Conservation (phyloP, 2,329 filamentous ascomycete genomes). For the Penicillium sp. region DNA sequence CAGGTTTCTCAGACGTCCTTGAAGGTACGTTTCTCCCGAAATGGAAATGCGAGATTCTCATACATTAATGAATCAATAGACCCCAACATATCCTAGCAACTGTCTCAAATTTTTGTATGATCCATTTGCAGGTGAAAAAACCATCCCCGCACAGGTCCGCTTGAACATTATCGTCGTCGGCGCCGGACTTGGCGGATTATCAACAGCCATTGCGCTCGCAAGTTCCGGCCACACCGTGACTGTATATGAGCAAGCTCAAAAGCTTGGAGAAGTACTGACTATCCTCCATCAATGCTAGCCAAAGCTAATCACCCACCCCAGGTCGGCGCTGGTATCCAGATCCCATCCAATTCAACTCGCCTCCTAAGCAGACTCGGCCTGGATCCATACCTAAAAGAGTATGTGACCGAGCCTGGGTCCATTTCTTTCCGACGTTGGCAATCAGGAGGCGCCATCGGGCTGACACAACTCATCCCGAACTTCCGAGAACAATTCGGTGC, state of each 20-base stretch:
- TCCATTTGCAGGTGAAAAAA: neutral
- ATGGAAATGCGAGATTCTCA: neutral
- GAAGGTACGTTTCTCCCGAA: neutral
- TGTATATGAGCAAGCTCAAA: slow-evolving; percentile 30
- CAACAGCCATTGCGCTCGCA: slow-evolving; percentile 30
- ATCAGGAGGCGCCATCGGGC: slow-evolving; percentile 32
- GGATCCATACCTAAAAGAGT: slow-evolving; percentile 22
- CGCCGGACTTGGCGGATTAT: slow-evolving; percentile 31
- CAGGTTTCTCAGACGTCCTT: neutral
- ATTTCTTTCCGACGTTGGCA: slow-evolving; percentile 39
- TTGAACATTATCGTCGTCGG: slow-evolving; percentile 32
- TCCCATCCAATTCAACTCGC: slow-evolving; percentile 38
- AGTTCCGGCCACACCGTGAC: slow-evolving; percentile 26
- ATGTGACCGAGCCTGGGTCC: slow-evolving; percentile 30
- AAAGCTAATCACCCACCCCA: slow-evolving; percentile 4
- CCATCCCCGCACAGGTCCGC: neutral
- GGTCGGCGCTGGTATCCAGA: slow-evolving; percentile 44
- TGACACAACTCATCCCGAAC: slow-evolving; percentile 33
- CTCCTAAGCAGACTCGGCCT: slow-evolving; percentile 37
- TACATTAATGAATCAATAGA: neutral
- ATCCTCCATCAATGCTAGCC: neutral
- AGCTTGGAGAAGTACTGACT: slow-evolving; percentile 39
- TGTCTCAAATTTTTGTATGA: neutral
- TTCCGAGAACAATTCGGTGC: slow-evolving; percentile 31
- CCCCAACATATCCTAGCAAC: slow-evolving; percentile 7